These are phyloP conservation scores for Thalassiosira pacifica DNA, from an alignment of 352 stramenopile genomes.

Conservation along the genomic window DNA sequence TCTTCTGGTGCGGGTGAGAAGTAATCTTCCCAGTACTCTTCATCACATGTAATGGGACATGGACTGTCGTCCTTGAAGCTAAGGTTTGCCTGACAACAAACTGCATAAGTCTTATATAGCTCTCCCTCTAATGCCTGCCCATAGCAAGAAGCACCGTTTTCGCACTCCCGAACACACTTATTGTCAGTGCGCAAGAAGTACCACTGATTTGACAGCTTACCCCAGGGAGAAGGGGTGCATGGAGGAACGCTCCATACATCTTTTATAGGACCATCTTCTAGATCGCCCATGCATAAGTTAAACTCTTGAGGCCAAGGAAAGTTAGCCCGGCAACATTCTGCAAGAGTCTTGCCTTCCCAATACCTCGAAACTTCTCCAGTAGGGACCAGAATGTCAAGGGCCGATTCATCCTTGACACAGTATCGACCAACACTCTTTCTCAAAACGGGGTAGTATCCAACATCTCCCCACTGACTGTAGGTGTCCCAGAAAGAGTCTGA, in stretches of 20 bases:
- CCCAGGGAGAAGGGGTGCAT: background rate
- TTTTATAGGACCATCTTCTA: background rate
- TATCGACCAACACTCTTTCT: background rate
- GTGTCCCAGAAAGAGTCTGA: constrained; percentile 9
- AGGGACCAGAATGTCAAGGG: background rate
- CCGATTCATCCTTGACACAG: background rate
- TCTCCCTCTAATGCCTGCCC: background rate
- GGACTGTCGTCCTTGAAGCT: background rate
- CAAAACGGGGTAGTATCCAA: too few relatives aligned
- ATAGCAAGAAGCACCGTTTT: background rate
- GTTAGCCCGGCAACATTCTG: background rate
- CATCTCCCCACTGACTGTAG: background rate
- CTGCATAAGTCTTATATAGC: background rate
- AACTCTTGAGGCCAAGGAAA: background rate
- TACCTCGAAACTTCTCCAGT: background rate
- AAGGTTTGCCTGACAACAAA: background rate
- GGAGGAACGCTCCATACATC: background rate
- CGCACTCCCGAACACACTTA: background rate
- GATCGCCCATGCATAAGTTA: background rate
- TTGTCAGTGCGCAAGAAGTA: background rate
- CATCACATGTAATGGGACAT: background rate
- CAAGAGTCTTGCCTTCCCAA: background rate
- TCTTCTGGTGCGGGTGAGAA: background rate
- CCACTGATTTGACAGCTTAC: background rate
- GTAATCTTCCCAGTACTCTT: background rate